Base-by-base conservation (phyloP, 2,329 filamentous ascomycete genomes). In the Aspergillus glaucus region DNA sequence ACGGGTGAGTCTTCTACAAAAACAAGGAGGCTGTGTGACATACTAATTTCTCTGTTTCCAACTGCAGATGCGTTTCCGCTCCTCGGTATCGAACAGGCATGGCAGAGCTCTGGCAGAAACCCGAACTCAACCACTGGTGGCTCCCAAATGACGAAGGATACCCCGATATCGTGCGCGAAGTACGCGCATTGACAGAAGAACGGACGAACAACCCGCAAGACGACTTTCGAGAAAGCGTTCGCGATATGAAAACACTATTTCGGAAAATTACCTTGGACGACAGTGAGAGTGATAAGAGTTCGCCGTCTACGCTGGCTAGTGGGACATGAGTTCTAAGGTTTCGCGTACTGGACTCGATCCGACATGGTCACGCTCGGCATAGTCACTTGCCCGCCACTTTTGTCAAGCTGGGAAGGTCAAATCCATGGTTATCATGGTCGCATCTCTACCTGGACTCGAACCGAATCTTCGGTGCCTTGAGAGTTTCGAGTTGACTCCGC, bases 91-190 rank as follows among this genome's bases (percentile, higher is more conserved):
- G 92, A 50, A 76, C 73, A 28, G 84, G 85, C 55, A 86, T 97
- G 79, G 82, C 87, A 28, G 79, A 86, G 43, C 67, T 88, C 21
- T 95, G 93, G 77, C 75, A 79, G 51, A 80, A 88, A 40, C 78
- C 81, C 12, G 82, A 84, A 17, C 82, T 90, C 46, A 80, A 81
- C 41, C 78, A 85, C 49, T 96, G 90, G 88, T 98, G 93, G 93
- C 79, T 96, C 2, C 88, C 90, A 2, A 80, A 93, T 64, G 81
- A 88, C 53, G 86, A 92, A 71, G 82, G 81, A 1, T 87, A 87
- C 59, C 85, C 81, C 9, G 79, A 81, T 0, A 80, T 94, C 39
- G 77, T 96, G 47, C 84, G 84, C 45, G 85, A 80, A 47, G 84
- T 95, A 52, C 85, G 91, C 17, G 79, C 82, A 39, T 91, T 95